Conservation (phyloP, 495 filamentous ascomycete genomes). For the Entonaema liquescens region DNA sequence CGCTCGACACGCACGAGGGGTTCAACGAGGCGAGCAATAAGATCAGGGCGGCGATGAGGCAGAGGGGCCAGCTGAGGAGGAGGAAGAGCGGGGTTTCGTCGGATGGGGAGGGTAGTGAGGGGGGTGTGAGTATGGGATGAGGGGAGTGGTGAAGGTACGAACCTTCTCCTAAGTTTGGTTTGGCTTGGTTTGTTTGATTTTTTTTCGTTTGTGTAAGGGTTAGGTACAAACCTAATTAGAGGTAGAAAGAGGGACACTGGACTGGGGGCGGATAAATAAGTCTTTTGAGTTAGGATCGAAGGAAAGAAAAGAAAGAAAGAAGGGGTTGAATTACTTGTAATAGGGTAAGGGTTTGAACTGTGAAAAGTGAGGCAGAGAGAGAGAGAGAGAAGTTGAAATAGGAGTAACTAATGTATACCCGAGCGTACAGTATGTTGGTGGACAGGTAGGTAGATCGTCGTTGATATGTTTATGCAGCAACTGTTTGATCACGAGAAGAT, state of each 20-base stretch:
- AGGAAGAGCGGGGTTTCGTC: slow-evolving; percentile 62
- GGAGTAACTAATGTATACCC: slow-evolving; percentile 17
- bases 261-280: not conserved
- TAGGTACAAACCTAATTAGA: too few relatives aligned
- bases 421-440: not conserved
- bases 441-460: not conserved
- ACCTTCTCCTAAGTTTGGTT: too few relatives aligned
- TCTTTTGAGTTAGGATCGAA: not conserved
- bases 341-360: not conserved
- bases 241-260: not conserved
- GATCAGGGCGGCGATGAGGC: slow-evolving; percentile 88
- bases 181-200: too few relatives aligned
- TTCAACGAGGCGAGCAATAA: slow-evolving; percentile 85
- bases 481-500: not conserved
- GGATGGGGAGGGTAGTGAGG: slow-evolving; percentile 43
- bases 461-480: not conserved
- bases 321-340: not conserved
- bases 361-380: not conserved
- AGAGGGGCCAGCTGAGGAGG: slow-evolving; percentile 77
- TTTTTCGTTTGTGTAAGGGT: too few relatives aligned
- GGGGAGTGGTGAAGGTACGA: too few relatives aligned
- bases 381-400: not conserved
- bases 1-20: slow-evolving; percentile 72
- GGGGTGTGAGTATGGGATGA: not conserved
- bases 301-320: not conserved